Evolutionary conservation across 2,329 filamentous ascomycete genomes (phyloP), one percentile per base, ranked within the genome.

Genomic region (Paradendryphiella salina): DNA sequence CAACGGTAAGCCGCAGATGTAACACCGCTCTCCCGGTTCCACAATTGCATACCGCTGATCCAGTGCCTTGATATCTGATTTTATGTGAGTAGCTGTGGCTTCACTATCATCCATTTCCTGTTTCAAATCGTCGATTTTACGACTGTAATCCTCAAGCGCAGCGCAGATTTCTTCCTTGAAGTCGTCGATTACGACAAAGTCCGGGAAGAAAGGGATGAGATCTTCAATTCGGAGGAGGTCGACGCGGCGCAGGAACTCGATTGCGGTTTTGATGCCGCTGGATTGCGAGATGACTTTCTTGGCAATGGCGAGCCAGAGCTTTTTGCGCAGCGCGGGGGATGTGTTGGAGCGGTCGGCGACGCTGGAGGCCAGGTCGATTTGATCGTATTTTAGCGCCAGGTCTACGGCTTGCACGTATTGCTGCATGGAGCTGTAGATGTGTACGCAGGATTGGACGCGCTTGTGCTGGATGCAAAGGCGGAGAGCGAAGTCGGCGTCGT

Each of bases 151-250:
- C 73, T 99, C 94, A 1, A 99, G 81, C 1, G 95, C 94, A 0
- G 85, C 80, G 75, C 94, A 99, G 31, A 99, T 97, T 71, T 99
- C 94, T 57, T 97, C 92, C 70, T 97, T 96, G 81, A 99, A 99
- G 73, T 97, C 94, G 70, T 99, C 94, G 56, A 99, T 97, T 43
- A 97, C 89, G 18, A 97, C 91, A 69, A 99, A 99, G 71, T 99
- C 94, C 0, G 94, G 94, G 76, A 99, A 99, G 78, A 99, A 96
- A 0, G 94, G 94, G 33, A 99, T 97, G 23, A 99, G 77, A 66
- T 99, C 94, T 75, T 99, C 94, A 57, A 99, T 99, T 57, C 88
- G 87, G 40, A 99, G 83, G 10, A 97, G 80, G 54, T 96, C 91
- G 71, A 93, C 96, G 8, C 90, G 86, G 61, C 90, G 90, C 10